These are phyloP conservation scores for Petunia secreta DNA, from an alignment of 257 asterid species.

Conservation along the genomic window DNA sequence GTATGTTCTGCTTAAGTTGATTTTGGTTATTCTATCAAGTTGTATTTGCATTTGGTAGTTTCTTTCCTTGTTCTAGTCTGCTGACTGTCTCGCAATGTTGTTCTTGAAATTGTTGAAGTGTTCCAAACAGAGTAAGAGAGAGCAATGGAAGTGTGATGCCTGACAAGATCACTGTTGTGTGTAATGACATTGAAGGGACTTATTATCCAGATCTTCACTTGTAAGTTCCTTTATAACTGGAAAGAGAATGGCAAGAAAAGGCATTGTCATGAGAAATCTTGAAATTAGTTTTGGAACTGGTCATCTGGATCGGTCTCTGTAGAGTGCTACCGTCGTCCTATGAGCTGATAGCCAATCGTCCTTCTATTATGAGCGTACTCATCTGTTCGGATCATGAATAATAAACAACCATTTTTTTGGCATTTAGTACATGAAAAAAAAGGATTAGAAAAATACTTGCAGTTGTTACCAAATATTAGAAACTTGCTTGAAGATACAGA, in stretches of 20 bases:
- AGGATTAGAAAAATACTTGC: slow-evolving; percentile 16
- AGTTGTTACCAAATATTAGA: background rate
- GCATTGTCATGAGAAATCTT: background rate
- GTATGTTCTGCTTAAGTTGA: slow-evolving; percentile 41
- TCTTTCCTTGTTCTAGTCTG: slow-evolving; percentile 2
- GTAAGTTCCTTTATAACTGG: slow-evolving; percentile 52
- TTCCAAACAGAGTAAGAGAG: slow-evolving; percentile 52
- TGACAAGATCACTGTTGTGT: slow-evolving; percentile 67
- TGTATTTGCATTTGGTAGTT: slow-evolving; percentile 11
- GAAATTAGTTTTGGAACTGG: background rate
- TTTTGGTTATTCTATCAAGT: slow-evolving; percentile 20
- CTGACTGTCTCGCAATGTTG: slow-evolving; percentile 11
- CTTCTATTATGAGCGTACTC: background rate
- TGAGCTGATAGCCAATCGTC: background rate
- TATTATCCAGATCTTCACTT: slow-evolving; percentile 76
- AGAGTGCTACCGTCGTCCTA: background rate
- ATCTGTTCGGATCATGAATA: background rate
- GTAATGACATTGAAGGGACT: slow-evolving; percentile 75
- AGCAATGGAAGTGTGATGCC: slow-evolving; percentile 50
- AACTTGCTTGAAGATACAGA: background rate
- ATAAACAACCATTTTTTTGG: background rate
- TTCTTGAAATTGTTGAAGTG: slow-evolving; percentile 18
- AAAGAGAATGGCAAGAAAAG: background rate
- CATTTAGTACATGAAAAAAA: background rate
- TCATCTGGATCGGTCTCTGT: background rate